phyloP scores from a whole-genome alignment of 805 yeast species.

The Wickerhamiella dianesei region DNA sequence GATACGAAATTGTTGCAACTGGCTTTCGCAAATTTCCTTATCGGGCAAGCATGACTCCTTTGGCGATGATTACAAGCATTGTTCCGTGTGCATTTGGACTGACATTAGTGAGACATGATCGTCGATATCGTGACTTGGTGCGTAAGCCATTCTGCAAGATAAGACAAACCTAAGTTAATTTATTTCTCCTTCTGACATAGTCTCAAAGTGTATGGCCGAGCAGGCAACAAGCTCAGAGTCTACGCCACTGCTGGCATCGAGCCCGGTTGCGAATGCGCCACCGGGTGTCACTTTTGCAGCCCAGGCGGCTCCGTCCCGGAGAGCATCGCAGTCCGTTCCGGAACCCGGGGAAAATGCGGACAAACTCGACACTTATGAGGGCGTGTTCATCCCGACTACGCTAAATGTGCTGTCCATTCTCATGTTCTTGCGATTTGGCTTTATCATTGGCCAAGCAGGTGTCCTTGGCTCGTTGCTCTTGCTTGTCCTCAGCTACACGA shows the following conservation, averaged over 20 bases:
- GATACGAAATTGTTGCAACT: too few species aligned
- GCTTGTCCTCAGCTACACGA: constrained; percentile 58
- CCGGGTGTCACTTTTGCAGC: constrained; percentile 6
- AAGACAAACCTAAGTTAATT: background rate
- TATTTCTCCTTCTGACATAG: background rate
- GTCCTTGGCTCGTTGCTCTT: constrained; percentile 60
- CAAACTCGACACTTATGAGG: constrained; percentile 71
- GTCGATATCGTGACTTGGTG: background rate
- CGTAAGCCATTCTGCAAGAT: background rate
- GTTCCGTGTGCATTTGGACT: too few species aligned
- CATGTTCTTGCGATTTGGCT: constrained; percentile 92
- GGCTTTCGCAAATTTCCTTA: too few species aligned
- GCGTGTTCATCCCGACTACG: constrained; percentile 89
- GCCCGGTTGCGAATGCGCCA: background rate
- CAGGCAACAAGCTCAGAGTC: constrained; percentile 1
- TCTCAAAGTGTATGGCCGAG: background rate
- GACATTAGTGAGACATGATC: too few species aligned
- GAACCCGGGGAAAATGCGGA: constrained; percentile 2
- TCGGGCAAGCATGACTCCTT: too few species aligned
- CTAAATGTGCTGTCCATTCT: constrained; percentile 84
- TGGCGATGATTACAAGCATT: too few species aligned
- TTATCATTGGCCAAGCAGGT: constrained; percentile 90
- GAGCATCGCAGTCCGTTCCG: background rate
- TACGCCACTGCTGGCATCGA: constrained; percentile 5
- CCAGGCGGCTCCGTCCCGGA: background rate